A percentile compares a stretch with the other conserved stretches of the same genome.
Conservation (phyloP, 768 basidiomycete genomes). For the Udeniomyces megalosporus region DNA sequence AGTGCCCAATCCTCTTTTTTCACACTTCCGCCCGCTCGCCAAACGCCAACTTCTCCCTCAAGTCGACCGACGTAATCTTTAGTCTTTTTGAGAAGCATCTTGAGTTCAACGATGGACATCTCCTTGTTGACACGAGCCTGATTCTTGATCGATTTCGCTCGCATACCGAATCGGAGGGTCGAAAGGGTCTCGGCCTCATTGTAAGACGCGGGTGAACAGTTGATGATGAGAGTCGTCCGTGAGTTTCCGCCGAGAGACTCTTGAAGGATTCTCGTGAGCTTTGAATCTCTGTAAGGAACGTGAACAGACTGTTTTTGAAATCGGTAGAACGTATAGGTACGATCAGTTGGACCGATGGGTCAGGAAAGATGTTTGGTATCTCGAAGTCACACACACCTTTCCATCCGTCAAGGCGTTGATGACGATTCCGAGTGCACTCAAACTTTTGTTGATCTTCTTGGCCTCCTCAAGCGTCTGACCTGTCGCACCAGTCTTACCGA, state of each 20-base stretch:
- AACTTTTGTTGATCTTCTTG: constrained; percentile 99
- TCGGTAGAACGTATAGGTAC: constrained; percentile 1
- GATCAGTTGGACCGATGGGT: too few species aligned
- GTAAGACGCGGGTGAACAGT: constrained; percentile 88
- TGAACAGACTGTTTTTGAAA: constrained; percentile 56
- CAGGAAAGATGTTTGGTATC: too few species aligned
- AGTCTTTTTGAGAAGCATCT: constrained; percentile 74
- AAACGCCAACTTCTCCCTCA: constrained; percentile 76
- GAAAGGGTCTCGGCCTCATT: constrained; percentile 93
- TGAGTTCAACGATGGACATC: constrained; percentile 83
- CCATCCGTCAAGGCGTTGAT: constrained; percentile 94
- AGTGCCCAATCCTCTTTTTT: constrained; percentile 60
- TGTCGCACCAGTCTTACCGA: constrained; percentile 97
- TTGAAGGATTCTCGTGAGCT: constrained; percentile 97
- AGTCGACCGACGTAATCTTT: constrained; percentile 74
- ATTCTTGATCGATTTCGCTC: constrained; percentile 99
- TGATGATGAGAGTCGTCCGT: constrained; percentile 85
- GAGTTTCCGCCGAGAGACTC: constrained; percentile 84
- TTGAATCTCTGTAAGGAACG: constrained; percentile 96
- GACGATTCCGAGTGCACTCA: constrained; percentile 97
- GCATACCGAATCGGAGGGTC: constrained; percentile 97
- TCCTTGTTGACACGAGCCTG: constrained; percentile 97
- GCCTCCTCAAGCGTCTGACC: constrained; percentile 98
- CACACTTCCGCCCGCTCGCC: constrained; percentile 74
- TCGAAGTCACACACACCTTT: too few species aligned